phyloP scores from a whole-genome alignment of 176 grass and related monocot genomes.

The Eragrostis nindensis region DNA sequence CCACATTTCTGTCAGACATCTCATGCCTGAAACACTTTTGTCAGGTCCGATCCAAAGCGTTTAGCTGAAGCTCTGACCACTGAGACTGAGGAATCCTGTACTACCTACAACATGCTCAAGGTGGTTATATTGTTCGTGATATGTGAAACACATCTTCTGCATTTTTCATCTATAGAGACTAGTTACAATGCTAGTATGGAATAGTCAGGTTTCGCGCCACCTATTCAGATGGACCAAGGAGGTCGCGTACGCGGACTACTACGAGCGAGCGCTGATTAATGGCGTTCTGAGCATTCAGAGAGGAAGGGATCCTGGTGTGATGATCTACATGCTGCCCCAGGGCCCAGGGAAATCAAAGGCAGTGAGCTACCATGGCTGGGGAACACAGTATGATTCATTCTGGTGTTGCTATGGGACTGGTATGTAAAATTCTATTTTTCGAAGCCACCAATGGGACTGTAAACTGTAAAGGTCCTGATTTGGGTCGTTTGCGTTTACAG shows the following conservation, averaged over 20 bases:
- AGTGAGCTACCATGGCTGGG: constrained; percentile 82
- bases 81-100: constrained; percentile 91
- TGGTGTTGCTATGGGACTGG: constrained; percentile 99
- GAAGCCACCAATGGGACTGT: neutral
- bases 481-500: constrained; percentile 26
- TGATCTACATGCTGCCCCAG: constrained; percentile 99
- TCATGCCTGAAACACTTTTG: constrained; percentile 23
- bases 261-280: constrained; percentile 83
- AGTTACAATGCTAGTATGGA: neutral
- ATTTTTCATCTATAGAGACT: neutral
- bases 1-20: neutral
- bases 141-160: neutral
- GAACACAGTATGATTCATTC: constrained; percentile 68
- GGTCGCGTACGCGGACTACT: constrained; percentile 73
- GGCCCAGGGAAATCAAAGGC: constrained; percentile 83
- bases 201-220: constrained; percentile 75
- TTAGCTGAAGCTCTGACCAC: constrained; percentile 65
- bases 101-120: constrained; percentile 99
- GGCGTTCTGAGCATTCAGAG: constrained; percentile 95
- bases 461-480: neutral
- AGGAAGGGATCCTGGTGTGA: constrained; percentile 84
- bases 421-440: constrained; percentile 24
- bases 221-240: constrained; percentile 98
- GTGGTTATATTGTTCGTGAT: constrained; percentile 38
- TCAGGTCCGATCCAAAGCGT: constrained; percentile 79